These are phyloP conservation scores for Fusarium irregulare DNA, from an alignment of 2,329 filamentous ascomycete species.

Conservation along the genomic window DNA sequence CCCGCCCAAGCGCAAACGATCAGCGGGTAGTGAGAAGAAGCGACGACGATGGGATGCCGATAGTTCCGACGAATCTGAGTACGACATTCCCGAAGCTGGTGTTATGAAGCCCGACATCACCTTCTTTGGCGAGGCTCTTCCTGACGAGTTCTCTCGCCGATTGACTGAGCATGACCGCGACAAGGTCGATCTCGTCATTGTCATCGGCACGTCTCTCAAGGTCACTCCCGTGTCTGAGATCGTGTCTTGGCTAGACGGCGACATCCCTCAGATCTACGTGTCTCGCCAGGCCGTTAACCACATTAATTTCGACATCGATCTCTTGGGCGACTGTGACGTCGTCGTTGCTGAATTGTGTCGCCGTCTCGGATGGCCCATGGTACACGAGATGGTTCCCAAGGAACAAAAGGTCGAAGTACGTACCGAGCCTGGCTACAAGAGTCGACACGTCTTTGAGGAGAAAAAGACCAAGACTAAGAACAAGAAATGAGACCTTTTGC, in stretches of 20 bases:
- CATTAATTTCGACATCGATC: slow-evolving; percentile 95
- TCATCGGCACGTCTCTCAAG: slow-evolving; percentile 96
- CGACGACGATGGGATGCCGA: slow-evolving; percentile 54
- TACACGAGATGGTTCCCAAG: slow-evolving; percentile 84
- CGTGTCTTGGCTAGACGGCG: slow-evolving; percentile 79
- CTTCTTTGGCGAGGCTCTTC: slow-evolving; percentile 94
- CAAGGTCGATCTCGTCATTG: slow-evolving; percentile 87
- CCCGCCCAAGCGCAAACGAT: slow-evolving; percentile 55
- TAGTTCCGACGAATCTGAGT: slow-evolving; percentile 60
- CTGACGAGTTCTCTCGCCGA: slow-evolving; percentile 82
- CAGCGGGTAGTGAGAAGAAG: slow-evolving; percentile 56
- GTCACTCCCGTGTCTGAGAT: slow-evolving; percentile 96
- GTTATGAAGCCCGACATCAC: slow-evolving; percentile 99
- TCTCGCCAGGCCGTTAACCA: slow-evolving; percentile 85
- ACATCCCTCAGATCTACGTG: slow-evolving; percentile 91
- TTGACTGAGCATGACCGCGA: slow-evolving; percentile 85
- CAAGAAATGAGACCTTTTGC: slow-evolving; percentile 4
- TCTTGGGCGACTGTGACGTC: slow-evolving; percentile 94
- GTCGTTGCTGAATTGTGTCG: slow-evolving; percentile 88
- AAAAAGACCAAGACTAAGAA: slow-evolving; percentile 7
- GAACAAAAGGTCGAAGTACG: slow-evolving; percentile 70
- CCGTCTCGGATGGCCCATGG: slow-evolving; percentile 81
- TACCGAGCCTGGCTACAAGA: slow-evolving; percentile 50
- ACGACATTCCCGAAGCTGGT: slow-evolving; percentile 72
- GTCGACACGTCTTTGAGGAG: slow-evolving; percentile 54